Conservation (phyloP, 805 yeast genomes). For the Barnettozyma siamensis region DNA sequence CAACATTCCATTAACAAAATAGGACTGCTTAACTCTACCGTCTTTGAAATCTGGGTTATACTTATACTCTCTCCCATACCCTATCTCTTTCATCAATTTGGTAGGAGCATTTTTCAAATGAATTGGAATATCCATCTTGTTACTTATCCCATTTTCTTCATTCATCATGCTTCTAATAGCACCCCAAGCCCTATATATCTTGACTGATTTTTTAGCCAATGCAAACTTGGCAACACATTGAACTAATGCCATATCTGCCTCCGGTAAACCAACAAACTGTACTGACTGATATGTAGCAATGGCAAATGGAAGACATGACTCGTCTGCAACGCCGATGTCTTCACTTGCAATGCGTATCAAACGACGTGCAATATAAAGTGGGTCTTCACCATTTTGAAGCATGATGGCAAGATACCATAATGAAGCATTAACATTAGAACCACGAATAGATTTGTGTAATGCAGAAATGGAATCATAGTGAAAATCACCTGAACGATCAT, state of each 20-base stretch:
- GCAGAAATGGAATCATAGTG: conserved; percentile 97
- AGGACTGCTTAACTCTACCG: conserved; percentile 70
- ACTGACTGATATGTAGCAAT: conserved; percentile 80
- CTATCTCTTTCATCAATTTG: conserved; percentile 78
- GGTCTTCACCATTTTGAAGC: conserved; percentile 93
- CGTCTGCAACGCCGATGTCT: conserved; percentile 85
- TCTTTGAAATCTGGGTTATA: conserved; percentile 77
- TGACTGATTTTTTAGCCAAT: conserved; percentile 77
- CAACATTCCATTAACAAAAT: conserved; percentile 58
- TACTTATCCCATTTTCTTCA: conserved; percentile 45
- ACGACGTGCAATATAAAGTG: conserved; percentile 79
- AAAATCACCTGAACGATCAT: conserved; percentile 84
- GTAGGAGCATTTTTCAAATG: conserved; percentile 97
- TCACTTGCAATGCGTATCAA: conserved; percentile 95
- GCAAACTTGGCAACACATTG: conserved; percentile 94
- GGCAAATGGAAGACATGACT: conserved; percentile 79
- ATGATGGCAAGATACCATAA: conserved; percentile 80
- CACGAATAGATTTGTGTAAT: conserved; percentile 88
- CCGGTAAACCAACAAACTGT: conserved; percentile 91
- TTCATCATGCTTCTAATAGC: conserved; percentile 53
- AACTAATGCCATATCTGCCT: conserved; percentile 81
- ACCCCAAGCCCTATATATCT: conserved; percentile 76
- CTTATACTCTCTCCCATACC: conserved; percentile 79
- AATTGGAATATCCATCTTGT: conserved; percentile 50
- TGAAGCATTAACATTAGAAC: conserved; percentile 86